Conservation (phyloP, 495 filamentous ascomycete species). For the Penicillium argentinense region DNA sequence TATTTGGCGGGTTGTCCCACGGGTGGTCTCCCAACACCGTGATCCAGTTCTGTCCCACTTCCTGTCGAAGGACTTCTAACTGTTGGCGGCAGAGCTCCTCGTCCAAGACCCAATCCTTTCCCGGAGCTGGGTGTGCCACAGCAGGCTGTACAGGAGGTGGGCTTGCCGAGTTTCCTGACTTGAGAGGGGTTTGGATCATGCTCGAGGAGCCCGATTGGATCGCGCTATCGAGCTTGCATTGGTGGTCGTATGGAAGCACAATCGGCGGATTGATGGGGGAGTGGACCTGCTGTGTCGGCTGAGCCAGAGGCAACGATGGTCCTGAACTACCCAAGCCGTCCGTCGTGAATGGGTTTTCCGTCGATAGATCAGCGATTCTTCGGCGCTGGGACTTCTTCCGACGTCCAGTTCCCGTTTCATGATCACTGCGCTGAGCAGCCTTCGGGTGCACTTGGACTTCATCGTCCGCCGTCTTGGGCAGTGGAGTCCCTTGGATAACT, state of each 20-base stretch:
- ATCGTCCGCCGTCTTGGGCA: constrained; percentile 46
- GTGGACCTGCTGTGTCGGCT: constrained; percentile 35
- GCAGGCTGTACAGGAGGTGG: constrained; percentile 15
- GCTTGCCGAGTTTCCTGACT: constrained; percentile 18
- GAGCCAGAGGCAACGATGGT: constrained; percentile 27
- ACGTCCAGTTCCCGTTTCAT: constrained; percentile 38
- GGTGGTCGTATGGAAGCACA: constrained; percentile 31
- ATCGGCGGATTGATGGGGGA: constrained; percentile 29
- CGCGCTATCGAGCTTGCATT: constrained; percentile 37
- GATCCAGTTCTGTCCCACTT: constrained; percentile 82
- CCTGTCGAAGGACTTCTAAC: constrained; percentile 78
- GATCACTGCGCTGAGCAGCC: constrained; percentile 31
- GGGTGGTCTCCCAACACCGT: constrained; percentile 79
- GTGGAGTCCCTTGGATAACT: constrained; percentile 9
- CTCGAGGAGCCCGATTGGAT: constrained; percentile 33
- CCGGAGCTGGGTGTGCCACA: constrained; percentile 16
- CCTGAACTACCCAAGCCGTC: constrained; percentile 36
- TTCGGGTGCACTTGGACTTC: constrained; percentile 53
- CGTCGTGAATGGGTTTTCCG: constrained; percentile 49
- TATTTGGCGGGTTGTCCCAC: constrained; percentile 47
- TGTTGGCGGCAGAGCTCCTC: constrained; percentile 81
- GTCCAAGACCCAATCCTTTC: constrained; percentile 61
- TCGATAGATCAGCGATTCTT: constrained; percentile 80
- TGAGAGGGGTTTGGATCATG: constrained; percentile 22
- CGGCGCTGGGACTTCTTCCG: constrained; percentile 60